Conservation (phyloP, 2,329 filamentous ascomycete species). For the Colletotrichum spaethianum region DNA sequence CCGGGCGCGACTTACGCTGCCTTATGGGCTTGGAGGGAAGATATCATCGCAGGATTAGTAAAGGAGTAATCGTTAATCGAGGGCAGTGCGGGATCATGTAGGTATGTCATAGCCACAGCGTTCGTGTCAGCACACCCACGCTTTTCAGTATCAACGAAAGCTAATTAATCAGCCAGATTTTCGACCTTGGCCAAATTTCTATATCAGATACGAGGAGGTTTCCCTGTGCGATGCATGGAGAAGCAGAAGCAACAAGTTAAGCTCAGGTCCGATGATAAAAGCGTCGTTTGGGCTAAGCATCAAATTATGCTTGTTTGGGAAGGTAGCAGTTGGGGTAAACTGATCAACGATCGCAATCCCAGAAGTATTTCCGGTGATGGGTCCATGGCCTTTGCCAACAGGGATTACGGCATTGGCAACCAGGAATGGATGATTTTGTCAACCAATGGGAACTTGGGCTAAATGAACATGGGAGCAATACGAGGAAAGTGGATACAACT, state of each 20-base stretch:
- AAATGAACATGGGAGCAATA: constrained; percentile 21
- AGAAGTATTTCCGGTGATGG: not conserved
- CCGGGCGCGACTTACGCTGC: constrained; percentile 45
- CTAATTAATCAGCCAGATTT: not conserved
- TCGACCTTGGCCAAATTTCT: not conserved
- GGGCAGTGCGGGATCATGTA: not conserved
- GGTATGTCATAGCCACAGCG: not conserved
- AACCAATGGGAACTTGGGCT: constrained; percentile 17
- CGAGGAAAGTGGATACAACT: constrained; percentile 31
- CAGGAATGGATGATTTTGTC: constrained; percentile 9
- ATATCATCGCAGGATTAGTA: not conserved
- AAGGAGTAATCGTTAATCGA: not conserved
- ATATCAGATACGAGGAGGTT: not conserved
- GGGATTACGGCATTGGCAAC: constrained; percentile 14
- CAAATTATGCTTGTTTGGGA: constrained; percentile 13
- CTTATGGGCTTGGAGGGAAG: constrained; percentile 46
- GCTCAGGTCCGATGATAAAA: too few species aligned
- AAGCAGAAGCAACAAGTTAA: not conserved
- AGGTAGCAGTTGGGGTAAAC: constrained; percentile 12
- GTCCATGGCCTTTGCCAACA: not conserved
- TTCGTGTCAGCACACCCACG: not conserved
- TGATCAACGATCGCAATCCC: constrained; percentile 23
- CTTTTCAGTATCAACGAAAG: not conserved
- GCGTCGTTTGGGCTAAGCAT: not conserved
- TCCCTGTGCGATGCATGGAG: not conserved